Base-by-base conservation (phyloP, 2,329 filamentous ascomycete genomes). In the Alternaria infectoria region DNA sequence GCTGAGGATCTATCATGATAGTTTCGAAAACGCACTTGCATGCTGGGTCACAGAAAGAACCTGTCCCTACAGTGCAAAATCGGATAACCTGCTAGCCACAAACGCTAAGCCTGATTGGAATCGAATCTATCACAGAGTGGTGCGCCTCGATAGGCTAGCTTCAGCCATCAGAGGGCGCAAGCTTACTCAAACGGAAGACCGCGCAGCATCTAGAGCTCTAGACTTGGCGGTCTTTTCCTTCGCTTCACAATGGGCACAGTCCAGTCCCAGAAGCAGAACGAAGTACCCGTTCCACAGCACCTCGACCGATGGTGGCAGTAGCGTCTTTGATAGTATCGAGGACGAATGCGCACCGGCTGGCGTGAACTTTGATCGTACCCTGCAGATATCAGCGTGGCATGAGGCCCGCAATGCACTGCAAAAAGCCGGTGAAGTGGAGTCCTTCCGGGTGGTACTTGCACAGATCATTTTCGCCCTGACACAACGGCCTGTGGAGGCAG, bases 1-100 rank as follows among this genome's bases (percentile, higher is more conserved):
- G 17, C 73, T 86, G 54, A 80, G 80, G 47, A 83, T 87, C 32
- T 87, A 87, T 69, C 85, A 86, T 66, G 84, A 87, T 64, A 85
- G 84, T 28, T 79, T 86, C 65, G 85, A 87, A 65, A 83, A 86
- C 67, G 84, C 82, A 12, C 73, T 87, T 7, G 83, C 84, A 2
- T 87, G 85, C 69, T 87, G 85, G 85, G 67, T 86, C 17, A 85
- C 84, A 0, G 85, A 86, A 63, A 79, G 81, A 50, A 86, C 84
- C 3, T 87, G 85, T 57, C 85, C 85, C 1, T 86, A 86, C 67
- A 77, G 77, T 65, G 69, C 78, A 49, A 64, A 72, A 45, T 69
- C 69, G 56, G 70, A 76, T 23, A 65, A 64, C 36, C 74, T 67
- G 28, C 69, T 72, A 52, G 72, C 72, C 26, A 59, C 72, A 57